Evolutionary conservation across 768 basidiomycete species (phyloP), one percentile per base, ranked within the genome.

Genomic region (Xanthoconium stramineum): DNA sequence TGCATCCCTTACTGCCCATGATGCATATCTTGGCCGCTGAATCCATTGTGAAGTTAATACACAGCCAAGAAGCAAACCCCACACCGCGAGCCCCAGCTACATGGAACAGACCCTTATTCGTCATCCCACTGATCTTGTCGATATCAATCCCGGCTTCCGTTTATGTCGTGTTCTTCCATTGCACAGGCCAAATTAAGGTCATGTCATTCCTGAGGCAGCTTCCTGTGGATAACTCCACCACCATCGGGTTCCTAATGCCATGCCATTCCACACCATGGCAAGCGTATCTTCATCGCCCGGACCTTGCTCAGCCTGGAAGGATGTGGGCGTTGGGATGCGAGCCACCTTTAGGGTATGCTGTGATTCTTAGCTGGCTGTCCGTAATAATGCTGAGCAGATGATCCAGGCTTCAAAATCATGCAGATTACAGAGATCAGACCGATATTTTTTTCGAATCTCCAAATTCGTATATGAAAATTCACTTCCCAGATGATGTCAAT

Each of bases 241-340:
- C 80, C 19, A 73, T 96, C 20, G 93, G 91, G 1, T 85, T 93
- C 64, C 72, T 98, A 20, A 95, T 94, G 91, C 96, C 97, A 11
- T 99, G 97, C 60, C 96, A 99, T 73, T 97, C 95, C 20, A 92
- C 91, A 1, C 96, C 96, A 6, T 94, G 91, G 75, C 89, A 92
- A 65, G 85, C 93, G 2, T 88, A 94, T 70, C 68, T 98, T 9
- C 97, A 98, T 69, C 77, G 83, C 19, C 73, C 76, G 28, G 79
- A 88, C 47, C 78, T 92, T 10, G 83, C 81, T 20, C 67, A 75
- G 13, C 61, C 60, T 3, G 82, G 82, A 9, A 72, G 75, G 50
- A 74, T 88, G 64, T 98, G 95, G 94, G 83, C 89, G 20, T 69
- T 99, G 24, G 88, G 90, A 6, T 99, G 97, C 65, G 96, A 98